Evolutionary conservation across 371 early-diverging fungal species (phyloP).

Genomic region (Mortierella sp.): DNA sequence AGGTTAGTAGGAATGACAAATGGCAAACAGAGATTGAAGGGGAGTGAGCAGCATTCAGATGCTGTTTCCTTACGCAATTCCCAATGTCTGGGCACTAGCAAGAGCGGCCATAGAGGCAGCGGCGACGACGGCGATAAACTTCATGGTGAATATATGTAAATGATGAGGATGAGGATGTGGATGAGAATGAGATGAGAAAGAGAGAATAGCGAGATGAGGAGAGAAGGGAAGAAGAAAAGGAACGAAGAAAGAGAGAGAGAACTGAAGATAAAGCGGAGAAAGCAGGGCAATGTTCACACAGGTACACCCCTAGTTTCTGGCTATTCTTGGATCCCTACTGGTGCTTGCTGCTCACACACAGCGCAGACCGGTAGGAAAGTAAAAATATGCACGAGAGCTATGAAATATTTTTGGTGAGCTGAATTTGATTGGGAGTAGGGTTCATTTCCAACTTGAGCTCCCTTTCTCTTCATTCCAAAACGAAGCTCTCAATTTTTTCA

Average conservation of each 20-base stretch:
- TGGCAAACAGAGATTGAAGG: too few species aligned
- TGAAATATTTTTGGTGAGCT: too few species aligned
- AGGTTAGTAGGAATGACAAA: background rate
- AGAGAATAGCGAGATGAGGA: too few species aligned
- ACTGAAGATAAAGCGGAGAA: slow-evolving; percentile 13
- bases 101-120: slow-evolving; percentile 11
- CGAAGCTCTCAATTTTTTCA: too few species aligned
- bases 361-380: too few species aligned
- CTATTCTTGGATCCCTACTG: background rate
- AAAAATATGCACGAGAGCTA: too few species aligned
- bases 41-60: background rate
- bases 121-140: slow-evolving; percentile 8
- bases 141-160: slow-evolving; percentile 16
- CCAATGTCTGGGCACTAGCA: slow-evolving; percentile 30
- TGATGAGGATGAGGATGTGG: background rate
- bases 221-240: background rate
- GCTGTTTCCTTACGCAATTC: slow-evolving; percentile 21
- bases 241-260: slow-evolving; percentile 15
- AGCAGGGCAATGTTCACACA: too few species aligned
- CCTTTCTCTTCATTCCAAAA: too few species aligned
- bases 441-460: too few species aligned
- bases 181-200: background rate
- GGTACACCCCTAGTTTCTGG: background rate
- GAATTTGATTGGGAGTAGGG: too few species aligned
- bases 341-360: too few species aligned